Base-by-base conservation (phyloP, 2,329 filamentous ascomycete genomes). In the Neocucurbitaria cava region DNA sequence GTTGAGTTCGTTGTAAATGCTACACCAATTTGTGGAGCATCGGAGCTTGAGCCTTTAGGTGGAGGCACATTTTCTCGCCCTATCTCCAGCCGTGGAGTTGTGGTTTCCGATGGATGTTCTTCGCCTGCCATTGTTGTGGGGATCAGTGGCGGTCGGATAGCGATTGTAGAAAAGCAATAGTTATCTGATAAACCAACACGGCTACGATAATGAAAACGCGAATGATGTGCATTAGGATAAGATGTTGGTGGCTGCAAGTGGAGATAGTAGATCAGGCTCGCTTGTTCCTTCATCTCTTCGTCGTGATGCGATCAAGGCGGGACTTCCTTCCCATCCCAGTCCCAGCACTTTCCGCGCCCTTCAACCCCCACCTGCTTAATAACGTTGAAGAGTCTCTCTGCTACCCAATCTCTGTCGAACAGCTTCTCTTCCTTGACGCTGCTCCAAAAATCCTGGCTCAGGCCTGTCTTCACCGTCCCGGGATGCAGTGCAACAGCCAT, bases 391-490 rank as follows among this genome's bases (percentile, higher is more conserved):
- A 95, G 75, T 71, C 81, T 83, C 77, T 85, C 84, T 0, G 85
- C 90, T 18, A 89, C 86, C 67, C 83, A 87, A 56, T 88, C 86
- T 1, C 86, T 81, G 54, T 81, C 85, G 62, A 94, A 87, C 62
- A 95, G 76, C 73, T 88, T 87, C 62, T 83, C 80, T 41, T 80
- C 76, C 65, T 80, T 80, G 38, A 89, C 86, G 36, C 81, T 85
- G 0, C 69, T 79, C 90, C 90, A 94, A 69, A 90, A 95, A 39
- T 87, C 86, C 66, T 80, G 82, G 59, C 87, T 91, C 57, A 96
- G 77, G 9, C 83, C 87, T 46, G 91, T 95, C 78, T 83, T 87
- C 44, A 95, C 90, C 1, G 91, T 95, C 2, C 91, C 91, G 1
- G 91, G 91, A 75, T 95, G 91, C 68, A 95, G 82, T 9, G 83